Percentiles rank a stretch among this genome's conserved stretches.
These are phyloP conservation scores for Komagataella ulmi DNA, from an alignment of 805 yeast genomes.

Conservation along the genomic window DNA sequence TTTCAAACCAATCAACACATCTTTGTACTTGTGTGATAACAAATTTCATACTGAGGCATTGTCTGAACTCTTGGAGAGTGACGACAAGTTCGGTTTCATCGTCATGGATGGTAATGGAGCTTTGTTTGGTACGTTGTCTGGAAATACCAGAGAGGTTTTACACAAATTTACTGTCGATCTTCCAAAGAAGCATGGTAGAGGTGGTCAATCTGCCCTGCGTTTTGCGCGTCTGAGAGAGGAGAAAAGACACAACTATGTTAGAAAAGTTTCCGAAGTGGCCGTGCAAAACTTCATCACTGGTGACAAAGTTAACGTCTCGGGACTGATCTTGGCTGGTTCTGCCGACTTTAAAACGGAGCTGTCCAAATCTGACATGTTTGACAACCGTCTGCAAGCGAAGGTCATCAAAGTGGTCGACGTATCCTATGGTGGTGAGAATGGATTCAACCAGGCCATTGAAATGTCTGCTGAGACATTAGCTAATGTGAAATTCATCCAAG, in stretches of 20 bases:
- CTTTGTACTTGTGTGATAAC: conserved; percentile 90
- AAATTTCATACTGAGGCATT: conserved; percentile 97
- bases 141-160: conserved; percentile 92
- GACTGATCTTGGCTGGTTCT: conserved; percentile 94
- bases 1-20: conserved; percentile 97
- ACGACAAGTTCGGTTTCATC: conserved; percentile 94
- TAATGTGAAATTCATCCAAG: conserved; percentile 95
- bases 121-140: conserved; percentile 86
- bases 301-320: conserved; percentile 90
- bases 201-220: conserved; percentile 99
- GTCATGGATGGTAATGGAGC: conserved; percentile 99
- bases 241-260: conserved; percentile 95
- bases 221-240: conserved; percentile 98
- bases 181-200: conserved; percentile 99
- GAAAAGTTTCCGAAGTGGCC: conserved; percentile 97
- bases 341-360: conserved; percentile 98
- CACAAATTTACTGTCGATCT: conserved; percentile 95
- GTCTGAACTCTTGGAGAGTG: conserved; percentile 85
- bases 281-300: conserved; percentile 93
- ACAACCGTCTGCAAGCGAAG: conserved; percentile 74
- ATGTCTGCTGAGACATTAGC: conserved; percentile 93
- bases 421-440: conserved; percentile 98
- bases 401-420: conserved; percentile 90
- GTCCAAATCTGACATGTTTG: conserved; percentile 87
- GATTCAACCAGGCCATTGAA: conserved; percentile 98